phyloP scores from a whole-genome alignment of 2,329 filamentous ascomycete genomes.

The Didymella arachidicola region DNA sequence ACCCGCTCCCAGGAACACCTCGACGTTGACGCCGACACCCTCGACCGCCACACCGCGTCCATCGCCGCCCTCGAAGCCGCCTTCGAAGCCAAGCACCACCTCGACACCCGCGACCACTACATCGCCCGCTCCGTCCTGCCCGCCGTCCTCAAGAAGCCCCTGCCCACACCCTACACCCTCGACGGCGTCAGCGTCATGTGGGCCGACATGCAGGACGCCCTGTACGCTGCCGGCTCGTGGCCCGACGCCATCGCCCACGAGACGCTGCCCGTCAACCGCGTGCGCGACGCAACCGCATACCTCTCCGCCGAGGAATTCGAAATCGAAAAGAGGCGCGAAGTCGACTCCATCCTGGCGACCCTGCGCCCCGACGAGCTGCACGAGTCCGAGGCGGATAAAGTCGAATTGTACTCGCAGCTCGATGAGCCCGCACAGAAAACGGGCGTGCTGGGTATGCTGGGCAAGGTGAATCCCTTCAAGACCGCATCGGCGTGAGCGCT shows the following conservation, averaged over 20 bases:
- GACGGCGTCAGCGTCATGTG: slow-evolving; percentile 42
- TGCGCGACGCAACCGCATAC: slow-evolving; percentile 21
- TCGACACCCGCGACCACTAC: slow-evolving; percentile 30
- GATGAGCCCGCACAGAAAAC: slow-evolving; percentile 20
- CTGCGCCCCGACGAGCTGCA: slow-evolving; percentile 16
- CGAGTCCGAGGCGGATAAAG: slow-evolving; percentile 10
- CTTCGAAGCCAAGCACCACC: slow-evolving; percentile 31
- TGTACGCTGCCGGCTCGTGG: slow-evolving; percentile 36
- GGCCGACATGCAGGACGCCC: slow-evolving; percentile 45
- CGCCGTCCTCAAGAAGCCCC: slow-evolving; percentile 24
- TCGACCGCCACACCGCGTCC: slow-evolving; percentile 23
- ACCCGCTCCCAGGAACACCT: slow-evolving; percentile 22
- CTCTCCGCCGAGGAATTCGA: slow-evolving; percentile 34
- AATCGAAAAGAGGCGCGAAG: slow-evolving; percentile 29
- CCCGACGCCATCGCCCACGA: slow-evolving; percentile 36
- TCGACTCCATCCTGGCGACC: slow-evolving; percentile 22
- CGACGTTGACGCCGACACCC: slow-evolving; percentile 22
- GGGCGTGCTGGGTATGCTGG: slow-evolving; percentile 20
- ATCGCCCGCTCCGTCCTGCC: slow-evolving; percentile 39
- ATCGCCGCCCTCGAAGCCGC: slow-evolving; percentile 33
- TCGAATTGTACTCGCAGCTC: background rate
- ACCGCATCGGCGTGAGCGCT: slow-evolving; percentile 24
- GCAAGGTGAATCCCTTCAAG: slow-evolving; percentile 32
- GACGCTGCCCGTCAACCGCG: slow-evolving; percentile 24
- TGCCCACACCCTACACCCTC: slow-evolving; percentile 35